Evolutionary conservation across 2,329 filamentous ascomycete genomes (phyloP), one percentile per base, ranked within the genome.

Genomic region (Trichoderma sp.): DNA sequence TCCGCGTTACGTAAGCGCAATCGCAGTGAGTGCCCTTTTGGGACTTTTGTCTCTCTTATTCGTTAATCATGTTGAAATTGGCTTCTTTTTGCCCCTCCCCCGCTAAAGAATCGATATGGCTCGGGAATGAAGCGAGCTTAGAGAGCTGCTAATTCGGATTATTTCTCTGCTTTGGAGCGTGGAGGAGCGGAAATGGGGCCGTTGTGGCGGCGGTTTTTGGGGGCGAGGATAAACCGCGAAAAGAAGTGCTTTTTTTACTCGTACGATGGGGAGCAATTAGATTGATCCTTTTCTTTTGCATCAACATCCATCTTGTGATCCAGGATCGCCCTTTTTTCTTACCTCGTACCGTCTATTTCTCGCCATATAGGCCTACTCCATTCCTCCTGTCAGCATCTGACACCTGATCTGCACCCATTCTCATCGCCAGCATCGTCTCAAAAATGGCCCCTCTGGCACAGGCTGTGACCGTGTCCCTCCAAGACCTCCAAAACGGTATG

Each of bases 391-490:
- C 64, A 59, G 64, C 56, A 67, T n/a, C 53, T 67, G 62, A 52
- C 63, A 13, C 33, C 63, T 59, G 33, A n/a, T 47, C 19, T 21
- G 37, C 40, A 16, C 21, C 21, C 10, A 37, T 55, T 47, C 27
- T 35, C 13, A n/a, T 31, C 31, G n/a, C 27, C 49, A 21, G 29
- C 40, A 21, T 31, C 24, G 35, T 47, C 24, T 57, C 52, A 33
- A 33, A 33, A n/a, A 65, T 65, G 85, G 79, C 81, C 19, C 78
- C 82, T 59, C 77, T 83, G 71, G 86, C 86, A 8, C 82, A 88
- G 70, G 85, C 87, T 29, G 84, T 89, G 16, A 87, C 87, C 0
- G 87, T 91, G 21, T 89, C 87, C 53, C 80, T 91, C n/a, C 77
- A 85, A 33, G 87, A 90, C 71, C 82, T 91, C 49, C 83, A 86